Conservation (phyloP, 495 filamentous ascomycete genomes). For the Aspergillus bertholletiae region DNA sequence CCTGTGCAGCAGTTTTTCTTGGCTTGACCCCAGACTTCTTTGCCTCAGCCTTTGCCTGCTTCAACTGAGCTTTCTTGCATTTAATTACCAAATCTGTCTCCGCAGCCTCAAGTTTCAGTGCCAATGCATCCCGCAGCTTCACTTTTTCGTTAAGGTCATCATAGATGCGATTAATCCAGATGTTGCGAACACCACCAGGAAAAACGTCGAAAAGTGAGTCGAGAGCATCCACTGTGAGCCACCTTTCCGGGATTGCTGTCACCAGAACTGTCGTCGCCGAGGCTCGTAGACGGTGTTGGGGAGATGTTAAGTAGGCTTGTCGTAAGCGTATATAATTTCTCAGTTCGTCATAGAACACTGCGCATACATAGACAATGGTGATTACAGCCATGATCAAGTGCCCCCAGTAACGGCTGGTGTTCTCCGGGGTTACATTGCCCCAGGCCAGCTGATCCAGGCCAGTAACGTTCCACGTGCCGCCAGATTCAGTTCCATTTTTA, state of each 20-base stretch:
- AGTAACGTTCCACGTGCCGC: slow-evolving; percentile 45
- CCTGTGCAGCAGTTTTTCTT: slow-evolving; percentile 47
- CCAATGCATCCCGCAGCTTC: slow-evolving; percentile 66
- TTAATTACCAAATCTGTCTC: slow-evolving; percentile 78
- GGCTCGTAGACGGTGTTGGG: slow-evolving; percentile 90
- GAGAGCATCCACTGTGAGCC: slow-evolving; percentile 78
- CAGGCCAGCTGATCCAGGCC: slow-evolving; percentile 82
- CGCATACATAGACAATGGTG: slow-evolving; percentile 79
- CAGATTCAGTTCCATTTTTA: slow-evolving; percentile 37
- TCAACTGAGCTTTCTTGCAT: slow-evolving; percentile 72
- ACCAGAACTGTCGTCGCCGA: slow-evolving; percentile 95
- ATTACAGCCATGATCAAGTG: slow-evolving; percentile 81
- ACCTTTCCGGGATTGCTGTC: slow-evolving; percentile 81
- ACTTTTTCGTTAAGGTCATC: slow-evolving; percentile 87
- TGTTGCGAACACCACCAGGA: slow-evolving; percentile 90
- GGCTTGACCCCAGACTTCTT: slow-evolving; percentile 56
- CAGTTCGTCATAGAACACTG: slow-evolving; percentile 82
- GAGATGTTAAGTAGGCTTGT: slow-evolving; percentile 92
- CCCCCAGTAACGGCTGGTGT: slow-evolving; percentile 80
- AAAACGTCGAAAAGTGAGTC: slow-evolving; percentile 92
- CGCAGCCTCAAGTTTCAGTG: slow-evolving; percentile 69
- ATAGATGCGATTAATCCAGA: slow-evolving; percentile 94
- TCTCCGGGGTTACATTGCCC: slow-evolving; percentile 76
- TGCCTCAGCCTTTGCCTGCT: slow-evolving; percentile 59
- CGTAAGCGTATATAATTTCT: slow-evolving; percentile 90